Evolutionary conservation across 192 early-diverging fungal species (phyloP).

Genomic region (Coemansia sp.): DNA sequence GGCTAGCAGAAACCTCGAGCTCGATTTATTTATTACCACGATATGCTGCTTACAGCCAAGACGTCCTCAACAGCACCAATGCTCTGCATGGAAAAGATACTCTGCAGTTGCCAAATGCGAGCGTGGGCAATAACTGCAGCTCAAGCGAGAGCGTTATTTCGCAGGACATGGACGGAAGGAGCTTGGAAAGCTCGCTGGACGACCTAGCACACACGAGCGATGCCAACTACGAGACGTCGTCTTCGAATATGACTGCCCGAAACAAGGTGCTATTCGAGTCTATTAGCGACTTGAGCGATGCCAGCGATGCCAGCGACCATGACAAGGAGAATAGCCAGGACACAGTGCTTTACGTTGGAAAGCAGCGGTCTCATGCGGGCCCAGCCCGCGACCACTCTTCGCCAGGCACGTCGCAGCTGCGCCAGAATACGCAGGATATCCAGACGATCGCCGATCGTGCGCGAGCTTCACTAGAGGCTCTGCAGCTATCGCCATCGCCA

Average conservation of each 20-base stretch:
- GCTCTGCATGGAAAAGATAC: background rate
- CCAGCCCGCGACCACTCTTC: background rate
- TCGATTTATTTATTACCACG: slow-evolving; percentile 21
- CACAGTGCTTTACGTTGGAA: slow-evolving; percentile 43
- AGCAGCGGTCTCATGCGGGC: slow-evolving; percentile 11
- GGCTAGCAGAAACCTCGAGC: slow-evolving; percentile 1
- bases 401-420: background rate
- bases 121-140: too few species aligned
- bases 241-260: background rate
- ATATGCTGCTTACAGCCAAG: slow-evolving; percentile 24
- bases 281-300: background rate
- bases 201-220: background rate
- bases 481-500: slow-evolving; percentile 27
- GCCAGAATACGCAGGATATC: background rate
- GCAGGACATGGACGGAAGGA: slow-evolving; percentile 16
- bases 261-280: slow-evolving; percentile 1
- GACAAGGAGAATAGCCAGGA: slow-evolving; percentile 31
- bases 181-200: slow-evolving; percentile 5
- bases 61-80: slow-evolving; percentile 7
- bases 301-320: slow-evolving; percentile 6
- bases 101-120: background rate
- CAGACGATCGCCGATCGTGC: background rate
- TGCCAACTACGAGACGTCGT: background rate
- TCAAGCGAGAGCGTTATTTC: slow-evolving; percentile 27
- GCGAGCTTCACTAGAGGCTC: background rate